phyloP scores from a whole-genome alignment of 306 rosid genomes.

The Lathyrus oleraceus region DNA sequence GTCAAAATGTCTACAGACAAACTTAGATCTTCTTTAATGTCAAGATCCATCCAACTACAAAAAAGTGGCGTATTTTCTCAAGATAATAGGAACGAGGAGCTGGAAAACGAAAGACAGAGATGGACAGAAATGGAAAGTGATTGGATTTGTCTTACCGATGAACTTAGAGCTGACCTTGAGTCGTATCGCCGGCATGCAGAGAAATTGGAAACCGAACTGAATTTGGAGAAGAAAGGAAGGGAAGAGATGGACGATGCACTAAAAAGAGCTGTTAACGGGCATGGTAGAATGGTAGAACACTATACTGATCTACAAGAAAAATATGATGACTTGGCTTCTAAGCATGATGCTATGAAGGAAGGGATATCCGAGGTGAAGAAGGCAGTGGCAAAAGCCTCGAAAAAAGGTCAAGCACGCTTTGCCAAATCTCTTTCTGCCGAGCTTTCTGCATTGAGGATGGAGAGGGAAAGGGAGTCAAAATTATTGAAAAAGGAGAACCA shows the following conservation, averaged over 20 bases:
- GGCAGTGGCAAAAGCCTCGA: constrained; percentile 84
- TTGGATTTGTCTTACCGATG: constrained; percentile 96
- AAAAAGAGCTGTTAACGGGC: constrained; percentile 79
- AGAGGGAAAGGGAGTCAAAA: constrained; percentile 85
- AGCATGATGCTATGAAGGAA: constrained; percentile 77
- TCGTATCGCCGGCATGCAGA: constrained; percentile 66
- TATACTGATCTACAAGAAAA: constrained; percentile 92
- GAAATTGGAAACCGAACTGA: constrained; percentile 72
- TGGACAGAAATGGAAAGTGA: constrained; percentile 99
- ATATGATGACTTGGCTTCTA: constrained; percentile 71
- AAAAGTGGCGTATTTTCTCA: constrained; percentile 56
- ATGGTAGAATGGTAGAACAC: constrained; percentile 90
- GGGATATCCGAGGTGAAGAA: constrained; percentile 89
- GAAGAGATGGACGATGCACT: constrained; percentile 86
- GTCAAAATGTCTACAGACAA: constrained; percentile 70
- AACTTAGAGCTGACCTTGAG: constrained; percentile 80
- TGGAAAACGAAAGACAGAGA: constrained; percentile 74
- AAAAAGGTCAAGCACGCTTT: constrained; percentile 81
- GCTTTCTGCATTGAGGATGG: constrained; percentile 80
- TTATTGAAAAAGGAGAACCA: constrained; percentile 78
- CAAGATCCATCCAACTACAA: constrained; percentile 73
- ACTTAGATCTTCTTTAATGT: constrained; percentile 73
- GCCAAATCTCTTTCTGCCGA: constrained; percentile 85
- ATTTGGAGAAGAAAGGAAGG: constrained; percentile 63
- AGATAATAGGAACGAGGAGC: constrained; percentile 55